Evolutionary conservation across 192 early-diverging fungal species (phyloP), one percentile per base, ranked within the genome.

Genomic region (Rhizophagus sp.): DNA sequence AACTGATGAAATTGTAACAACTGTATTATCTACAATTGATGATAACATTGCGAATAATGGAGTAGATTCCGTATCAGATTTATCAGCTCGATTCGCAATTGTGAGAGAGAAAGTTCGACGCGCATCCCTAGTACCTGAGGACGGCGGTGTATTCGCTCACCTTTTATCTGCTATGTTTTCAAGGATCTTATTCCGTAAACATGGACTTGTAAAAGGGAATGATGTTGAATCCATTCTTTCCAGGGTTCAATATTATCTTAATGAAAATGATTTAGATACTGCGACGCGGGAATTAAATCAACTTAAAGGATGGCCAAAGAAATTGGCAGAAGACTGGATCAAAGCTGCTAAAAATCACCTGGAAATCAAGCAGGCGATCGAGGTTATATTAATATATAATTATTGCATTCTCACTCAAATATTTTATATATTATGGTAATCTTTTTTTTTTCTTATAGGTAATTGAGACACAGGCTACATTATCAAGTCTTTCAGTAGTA

Each of bases 271-370:
- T 84, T 82, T 99, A 74, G 96, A 98, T 64, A 85, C 85, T 75
- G 96, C 96, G 13, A 85, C 94, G 17, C 89, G 97, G 80, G 96
- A 99, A 83, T 83, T 98, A 78, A 98, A 98, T 86, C 96, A 97
- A 84, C 86, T 99, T 66, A 90, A 84, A 62, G 96, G 97, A 11
- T 99, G 97, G 97, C 90, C 94, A 19, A 93, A 93, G 84, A 87
- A 85, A 80, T 84, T 99, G 67, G 93, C 95, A 22, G 81, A 87
- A 83, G 97, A 96, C 85, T 99, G 97, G 97, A 86, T 99, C 34
- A 83, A 84, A 36, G 86, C 89, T 39, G 95, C 96, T 1, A 90
- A 96, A 62, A 86, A 86, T 78, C 91, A 95, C 85, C 88, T 99
- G 79, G 95, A 96, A 84, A 87, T 97, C 36, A 91, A 94, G 83